Evolutionary conservation across 1,284 basidiomycete species (phyloP).

Genomic region (Sparassis latifolia): DNA sequence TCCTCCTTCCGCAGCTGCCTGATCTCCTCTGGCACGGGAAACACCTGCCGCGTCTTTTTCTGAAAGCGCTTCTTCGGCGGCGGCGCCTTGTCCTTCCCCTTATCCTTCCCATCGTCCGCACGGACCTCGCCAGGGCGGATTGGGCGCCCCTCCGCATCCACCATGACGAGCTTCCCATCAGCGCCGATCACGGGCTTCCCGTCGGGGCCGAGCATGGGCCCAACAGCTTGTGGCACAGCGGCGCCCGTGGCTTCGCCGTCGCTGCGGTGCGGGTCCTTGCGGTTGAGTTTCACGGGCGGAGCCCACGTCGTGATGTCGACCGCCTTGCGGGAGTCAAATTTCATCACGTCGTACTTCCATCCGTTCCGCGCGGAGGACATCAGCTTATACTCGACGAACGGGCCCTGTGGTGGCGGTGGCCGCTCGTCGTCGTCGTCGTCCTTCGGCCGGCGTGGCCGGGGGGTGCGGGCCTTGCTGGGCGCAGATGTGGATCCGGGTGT

Average conservation of each 20-base stretch:
- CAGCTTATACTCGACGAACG: constrained; percentile 65
- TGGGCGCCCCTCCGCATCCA: constrained; percentile 67
- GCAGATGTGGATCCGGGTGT: neutral
- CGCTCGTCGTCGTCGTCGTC: constrained; percentile 35
- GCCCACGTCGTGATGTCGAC: constrained; percentile 62
- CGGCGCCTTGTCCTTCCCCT: constrained; percentile 35
- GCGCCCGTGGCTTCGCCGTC: constrained; percentile 32
- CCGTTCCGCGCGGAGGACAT: constrained; percentile 72
- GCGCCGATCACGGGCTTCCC: constrained; percentile 72
- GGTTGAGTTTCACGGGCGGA: constrained; percentile 75
- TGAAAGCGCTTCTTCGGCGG: constrained; percentile 65
- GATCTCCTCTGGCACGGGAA: constrained; percentile 38
- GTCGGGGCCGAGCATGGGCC: constrained; percentile 68
- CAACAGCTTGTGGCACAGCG: constrained; percentile 43
- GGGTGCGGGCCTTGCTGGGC: constrained; percentile 12
- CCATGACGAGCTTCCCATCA: constrained; percentile 74
- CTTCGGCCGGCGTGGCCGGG: constrained; percentile 24
- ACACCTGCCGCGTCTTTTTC: constrained; percentile 83
- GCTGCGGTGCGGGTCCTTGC: constrained; percentile 67
- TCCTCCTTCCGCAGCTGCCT: constrained; percentile 68
- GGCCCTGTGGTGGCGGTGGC: constrained; percentile 48
- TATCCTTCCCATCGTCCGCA: constrained; percentile 13
- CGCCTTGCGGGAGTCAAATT: constrained; percentile 66
- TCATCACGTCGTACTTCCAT: constrained; percentile 84
- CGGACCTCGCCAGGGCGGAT: constrained; percentile 38